Conservation (phyloP, 139 green algal genomes). For the Chlorella sorokiniana region DNA sequence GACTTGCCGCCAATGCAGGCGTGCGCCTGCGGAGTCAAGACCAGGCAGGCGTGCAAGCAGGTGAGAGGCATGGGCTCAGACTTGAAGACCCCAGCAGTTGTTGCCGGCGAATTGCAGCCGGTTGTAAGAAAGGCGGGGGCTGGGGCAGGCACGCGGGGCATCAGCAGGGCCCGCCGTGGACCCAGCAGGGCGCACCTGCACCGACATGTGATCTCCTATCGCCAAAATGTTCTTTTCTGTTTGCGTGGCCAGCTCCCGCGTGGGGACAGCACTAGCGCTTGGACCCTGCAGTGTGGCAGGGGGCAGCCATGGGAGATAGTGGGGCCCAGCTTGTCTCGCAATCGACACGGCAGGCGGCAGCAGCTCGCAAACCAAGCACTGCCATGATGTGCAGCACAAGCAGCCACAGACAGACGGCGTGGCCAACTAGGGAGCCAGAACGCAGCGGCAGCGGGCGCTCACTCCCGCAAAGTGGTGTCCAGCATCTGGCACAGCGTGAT, state of each 20-base stretch:
- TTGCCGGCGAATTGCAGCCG: not conserved
- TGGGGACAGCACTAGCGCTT: constrained; percentile 96
- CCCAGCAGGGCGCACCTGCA: constrained; percentile 44
- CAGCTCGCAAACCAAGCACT: not conserved
- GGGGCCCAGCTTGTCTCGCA: too few species aligned
- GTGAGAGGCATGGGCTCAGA: not conserved
- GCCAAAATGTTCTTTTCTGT: constrained; percentile 93
- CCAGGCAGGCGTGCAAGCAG: not conserved
- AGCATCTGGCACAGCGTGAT: constrained; percentile 89
- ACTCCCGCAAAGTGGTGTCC: constrained; percentile 68
- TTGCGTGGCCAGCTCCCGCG: constrained; percentile 94
- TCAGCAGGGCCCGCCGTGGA: not conserved
- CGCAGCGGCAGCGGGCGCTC: not conserved
- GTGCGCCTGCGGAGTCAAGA: constrained; percentile 72
- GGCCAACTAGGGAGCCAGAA: not conserved
- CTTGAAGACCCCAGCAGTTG: not conserved
- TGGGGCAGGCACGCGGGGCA: not conserved
- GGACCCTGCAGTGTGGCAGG: constrained; percentile 36
- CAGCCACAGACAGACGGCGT: too few species aligned
- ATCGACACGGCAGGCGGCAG: not conserved
- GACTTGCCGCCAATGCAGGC: constrained; percentile 95
- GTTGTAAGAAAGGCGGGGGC: not conserved
- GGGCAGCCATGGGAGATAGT: not conserved
- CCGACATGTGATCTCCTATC: constrained; percentile 92
- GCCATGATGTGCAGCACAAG: too few species aligned